phyloP scores from a whole-genome alignment of 306 rosid genomes.

The Vigna angularis region DNA sequence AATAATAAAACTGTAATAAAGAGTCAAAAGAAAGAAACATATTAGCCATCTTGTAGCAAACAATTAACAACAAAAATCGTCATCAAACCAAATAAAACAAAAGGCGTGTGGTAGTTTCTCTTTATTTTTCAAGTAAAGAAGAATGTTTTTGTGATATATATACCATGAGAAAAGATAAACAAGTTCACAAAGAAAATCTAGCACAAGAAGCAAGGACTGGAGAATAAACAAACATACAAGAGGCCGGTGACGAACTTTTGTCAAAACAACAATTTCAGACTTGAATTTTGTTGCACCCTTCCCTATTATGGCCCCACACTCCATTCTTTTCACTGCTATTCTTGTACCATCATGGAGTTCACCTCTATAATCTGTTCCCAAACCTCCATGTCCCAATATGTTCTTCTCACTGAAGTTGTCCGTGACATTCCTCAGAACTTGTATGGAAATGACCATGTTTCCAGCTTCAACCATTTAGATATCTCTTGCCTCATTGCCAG shows the following conservation, averaged over 20 bases:
- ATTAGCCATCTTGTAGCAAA: too few relatives aligned
- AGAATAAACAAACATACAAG: too few relatives aligned
- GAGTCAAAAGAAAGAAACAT: too few relatives aligned
- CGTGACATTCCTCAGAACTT: conserved; percentile 78
- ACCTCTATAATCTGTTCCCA: conserved; percentile 84
- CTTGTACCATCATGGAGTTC: conserved; percentile 86
- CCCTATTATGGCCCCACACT: conserved; percentile 73
- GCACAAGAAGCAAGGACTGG: too few relatives aligned
- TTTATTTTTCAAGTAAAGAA: too few relatives aligned
- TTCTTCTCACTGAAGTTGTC: conserved; percentile 75
- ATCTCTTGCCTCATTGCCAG: conserved; percentile 67
- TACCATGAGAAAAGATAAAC: too few relatives aligned
- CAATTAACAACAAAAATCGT: too few relatives aligned
- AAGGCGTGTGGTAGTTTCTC: too few relatives aligned
- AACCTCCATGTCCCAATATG: conserved; percentile 79
- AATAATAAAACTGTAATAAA: too few relatives aligned
- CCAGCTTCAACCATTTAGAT: conserved; percentile 92
- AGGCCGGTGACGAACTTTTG: conserved; percentile 91
- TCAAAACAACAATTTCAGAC: conserved; percentile 89
- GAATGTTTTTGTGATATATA: too few relatives aligned
- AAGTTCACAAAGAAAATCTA: too few relatives aligned
- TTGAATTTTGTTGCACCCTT: conserved; percentile 80
- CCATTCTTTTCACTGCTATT: conserved; percentile 92
- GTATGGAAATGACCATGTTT: conserved; percentile 91
- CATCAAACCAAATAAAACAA: too few relatives aligned